phyloP scores from a whole-genome alignment of 2,329 filamentous ascomycete genomes.

The Shiraia sp. region DNA sequence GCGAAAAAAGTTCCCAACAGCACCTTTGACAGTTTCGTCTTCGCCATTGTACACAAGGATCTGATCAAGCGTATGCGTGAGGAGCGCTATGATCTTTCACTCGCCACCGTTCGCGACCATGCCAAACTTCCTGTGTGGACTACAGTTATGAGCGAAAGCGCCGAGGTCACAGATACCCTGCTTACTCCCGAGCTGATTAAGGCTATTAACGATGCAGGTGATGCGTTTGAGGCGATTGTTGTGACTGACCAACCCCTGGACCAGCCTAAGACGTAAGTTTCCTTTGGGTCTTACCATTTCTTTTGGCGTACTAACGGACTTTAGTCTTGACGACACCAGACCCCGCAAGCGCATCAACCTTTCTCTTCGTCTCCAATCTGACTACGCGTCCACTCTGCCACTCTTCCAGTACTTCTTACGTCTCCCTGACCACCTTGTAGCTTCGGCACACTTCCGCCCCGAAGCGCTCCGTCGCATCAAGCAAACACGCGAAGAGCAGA shows the following conservation, averaged over 20 bases:
- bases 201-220: constrained; percentile 75
- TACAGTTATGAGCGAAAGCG: constrained; percentile 95
- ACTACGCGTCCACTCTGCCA: constrained; percentile 65
- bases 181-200: constrained; percentile 86
- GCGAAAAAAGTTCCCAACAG: constrained; percentile 66
- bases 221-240: constrained; percentile 79
- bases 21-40: constrained; percentile 87
- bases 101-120: constrained; percentile 92
- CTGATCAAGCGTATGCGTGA: constrained; percentile 87
- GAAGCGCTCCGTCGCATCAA: constrained; percentile 85
- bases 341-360: constrained; percentile 88
- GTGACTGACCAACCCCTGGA: constrained; percentile 87
- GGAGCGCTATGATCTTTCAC: constrained; percentile 89
- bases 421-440: constrained; percentile 79
- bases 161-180: constrained; percentile 86
- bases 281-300: neutral
- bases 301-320: constrained; percentile 5
- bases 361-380: constrained; percentile 67
- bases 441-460: constrained; percentile 80
- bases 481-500: constrained; percentile 76
- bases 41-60: constrained; percentile 93
- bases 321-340: constrained; percentile 77
- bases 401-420: constrained; percentile 83
- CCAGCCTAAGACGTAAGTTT: constrained; percentile 77
- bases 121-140: constrained; percentile 86